phyloP scores from a whole-genome alignment of 495 filamentous ascomycete species.

The Neurospora hispaniola region DNA sequence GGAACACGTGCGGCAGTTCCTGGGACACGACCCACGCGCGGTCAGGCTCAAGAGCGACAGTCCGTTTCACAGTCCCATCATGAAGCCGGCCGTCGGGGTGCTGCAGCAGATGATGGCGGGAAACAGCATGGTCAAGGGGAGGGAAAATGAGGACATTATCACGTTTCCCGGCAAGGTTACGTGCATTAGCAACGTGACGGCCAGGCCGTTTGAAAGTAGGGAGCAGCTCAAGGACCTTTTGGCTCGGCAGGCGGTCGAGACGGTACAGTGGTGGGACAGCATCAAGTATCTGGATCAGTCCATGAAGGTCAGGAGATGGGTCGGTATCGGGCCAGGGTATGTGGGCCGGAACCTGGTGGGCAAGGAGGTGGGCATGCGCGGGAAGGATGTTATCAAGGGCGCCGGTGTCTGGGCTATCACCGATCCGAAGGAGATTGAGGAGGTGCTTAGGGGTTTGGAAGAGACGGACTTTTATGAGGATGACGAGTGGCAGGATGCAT shows the following conservation, averaged over 20 bases:
- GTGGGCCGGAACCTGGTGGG: constrained; percentile 90
- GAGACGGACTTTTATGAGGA: constrained; percentile 51
- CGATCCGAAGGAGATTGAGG: constrained; percentile 71
- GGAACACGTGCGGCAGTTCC: constrained; percentile 81
- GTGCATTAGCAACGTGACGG: constrained; percentile 80
- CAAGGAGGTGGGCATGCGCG: constrained; percentile 83
- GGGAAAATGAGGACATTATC: constrained; percentile 44
- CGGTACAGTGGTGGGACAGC: constrained; percentile 88
- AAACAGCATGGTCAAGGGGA: constrained; percentile 36
- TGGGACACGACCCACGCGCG: constrained; percentile 84
- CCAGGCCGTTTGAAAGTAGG: constrained; percentile 60
- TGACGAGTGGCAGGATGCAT: constrained; percentile 19
- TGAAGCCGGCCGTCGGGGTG: constrained; percentile 69
- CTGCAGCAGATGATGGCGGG: constrained; percentile 54
- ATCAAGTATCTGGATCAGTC: constrained; percentile 85
- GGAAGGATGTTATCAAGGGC: constrained; percentile 66
- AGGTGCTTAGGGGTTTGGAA: constrained; percentile 59
- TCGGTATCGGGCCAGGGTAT: constrained; percentile 91
- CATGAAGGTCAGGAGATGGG: constrained; percentile 71
- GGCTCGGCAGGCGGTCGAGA: constrained; percentile 72
- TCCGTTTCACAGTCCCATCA: constrained; percentile 88
- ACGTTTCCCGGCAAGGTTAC: constrained; percentile 62
- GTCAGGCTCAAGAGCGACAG: constrained; percentile 80
- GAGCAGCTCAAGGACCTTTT: constrained; percentile 66
- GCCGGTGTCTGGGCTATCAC: constrained; percentile 92